Evolutionary conservation across 805 yeast species (phyloP).

Genomic region (Scheffersomyces stipitis): DNA sequence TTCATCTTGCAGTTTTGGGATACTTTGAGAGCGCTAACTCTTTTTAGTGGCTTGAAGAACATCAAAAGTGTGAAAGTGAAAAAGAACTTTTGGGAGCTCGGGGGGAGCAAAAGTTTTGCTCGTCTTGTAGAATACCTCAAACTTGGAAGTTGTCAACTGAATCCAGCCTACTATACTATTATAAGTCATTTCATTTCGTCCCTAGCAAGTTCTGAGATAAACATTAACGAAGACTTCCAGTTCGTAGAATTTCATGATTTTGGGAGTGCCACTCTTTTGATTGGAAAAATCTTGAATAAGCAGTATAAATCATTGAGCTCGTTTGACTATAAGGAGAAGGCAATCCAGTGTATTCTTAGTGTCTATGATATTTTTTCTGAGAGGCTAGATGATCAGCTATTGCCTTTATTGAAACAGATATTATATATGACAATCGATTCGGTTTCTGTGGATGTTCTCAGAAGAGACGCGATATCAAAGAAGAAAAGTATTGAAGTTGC

Average conservation of each 20-base stretch:
- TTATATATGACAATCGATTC: conserved; percentile 8
- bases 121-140: conserved; percentile 47
- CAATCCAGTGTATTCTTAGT: conserved; percentile 18
- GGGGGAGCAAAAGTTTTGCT: conserved; percentile 42
- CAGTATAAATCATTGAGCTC: conserved; percentile 15
- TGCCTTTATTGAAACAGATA: neutral
- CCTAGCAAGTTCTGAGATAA: conserved; percentile 7
- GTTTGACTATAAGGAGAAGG: conserved; percentile 16
- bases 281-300: conserved; percentile 15
- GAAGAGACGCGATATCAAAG: neutral
- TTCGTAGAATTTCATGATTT: conserved; percentile 17
- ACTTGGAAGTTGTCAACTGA: conserved; percentile 55
- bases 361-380: conserved; percentile 13
- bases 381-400: conserved; percentile 1
- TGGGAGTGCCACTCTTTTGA: conserved; percentile 18
- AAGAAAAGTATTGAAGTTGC: neutral
- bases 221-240: conserved; percentile 11
- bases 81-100: conserved; percentile 52
- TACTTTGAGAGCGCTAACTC: conserved; percentile 43
- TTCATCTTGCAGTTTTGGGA: conserved; percentile 50
- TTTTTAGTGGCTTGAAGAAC: conserved; percentile 15
- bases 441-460: conserved; percentile 3
- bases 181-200: conserved; percentile 22
- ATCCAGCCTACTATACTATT: conserved; percentile 46
- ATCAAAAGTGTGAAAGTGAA: conserved; percentile 31